Base-by-base conservation (phyloP, 192 early-diverging fungal genomes). In the Funneliformis mosseae region DNA sequence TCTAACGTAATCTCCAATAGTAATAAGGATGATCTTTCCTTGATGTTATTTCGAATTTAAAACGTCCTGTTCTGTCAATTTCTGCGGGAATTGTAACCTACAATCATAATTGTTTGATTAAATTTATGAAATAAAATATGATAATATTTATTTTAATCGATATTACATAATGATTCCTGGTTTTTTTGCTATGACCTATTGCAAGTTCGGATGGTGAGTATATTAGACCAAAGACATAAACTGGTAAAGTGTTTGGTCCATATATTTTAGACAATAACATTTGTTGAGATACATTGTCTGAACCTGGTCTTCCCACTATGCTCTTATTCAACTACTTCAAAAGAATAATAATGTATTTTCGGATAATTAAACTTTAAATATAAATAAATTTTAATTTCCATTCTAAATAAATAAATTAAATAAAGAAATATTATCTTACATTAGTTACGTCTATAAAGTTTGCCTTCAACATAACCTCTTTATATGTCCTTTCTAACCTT, bases 331-430 rank as follows among this genome's bases (percentile, higher is more conserved):
- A 21, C 3, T 8, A 70, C 21, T 5, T 70, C 68, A 41, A 70
- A 70, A 70, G 68, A 41, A 70, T 70, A 70, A 41, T 33, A 41
- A 18, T 43, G 28, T 18, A 70, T 12, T 41, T 16, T 14, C 21
- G 68, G 68, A 23, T 41, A 70, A 42, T 42, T 21, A 39, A 70
- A 70, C 68, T 70, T 42, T 41, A n/a, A n/a, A n/a, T n/a, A n/a
- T 38, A 70, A 9, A 42, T 4, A 12, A 70, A 70, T 70, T 55
- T 14, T 16, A 5, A 70, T n/a, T n/a, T n/a, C n/a, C n/a, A n/a
- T n/a, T n/a, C n/a, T n/a, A n/a, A n/a, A n/a, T n/a, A n/a, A n/a
- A 42, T 41, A 8, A 21, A 5, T 6, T 6, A 55, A n/a, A 55
- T 55, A 1, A 55, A 2, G 18, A 55, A 14, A 55, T 55, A 16